Evolutionary conservation across 2,329 filamentous ascomycete species (phyloP), one percentile per base, ranked within the genome.

Genomic region (Thielaviopsis populi): DNA sequence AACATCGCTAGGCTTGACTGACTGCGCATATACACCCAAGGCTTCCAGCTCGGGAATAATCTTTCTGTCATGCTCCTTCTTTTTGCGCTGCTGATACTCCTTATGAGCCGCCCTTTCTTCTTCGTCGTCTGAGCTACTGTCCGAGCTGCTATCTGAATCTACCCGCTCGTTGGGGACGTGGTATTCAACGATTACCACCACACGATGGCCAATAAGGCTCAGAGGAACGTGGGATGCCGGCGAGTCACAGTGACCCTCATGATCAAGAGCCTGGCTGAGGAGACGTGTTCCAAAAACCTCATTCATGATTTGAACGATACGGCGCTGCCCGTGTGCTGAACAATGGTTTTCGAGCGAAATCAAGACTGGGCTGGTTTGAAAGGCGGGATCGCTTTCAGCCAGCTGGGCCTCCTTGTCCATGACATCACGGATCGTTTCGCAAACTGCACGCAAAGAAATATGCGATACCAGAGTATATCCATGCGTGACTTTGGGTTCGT

Each of bases 281-380:
- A 88, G 75, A 0, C 83, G 79, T 62, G 84, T 72, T 1, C 80
- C 83, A 72, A 80, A 84, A 7, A 85, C 76, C 65, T 87, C 83
- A 60, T 73, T 76, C 83, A 88, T 86, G 70, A 88, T 87, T 24
- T 81, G 73, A 1, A 80, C 84, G 1, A 87, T 77, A 2, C 83
- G 79, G 63, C 75, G 73, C 70, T 88, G 85, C 0, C 85, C 84
- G 8, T 80, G 73, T 0, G 77, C 73, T 17, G 73, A 75, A 70
- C 85, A 88, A 71, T 88, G 85, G 68, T 87, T 88, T 69, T 88
- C 85, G 1, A 88, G 75, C 0, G 84, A 87, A 1, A 88, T 73
- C 58, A 88, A 70, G 65, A 87, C 80, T 0, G 85, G 84, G 0
- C 83, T 79, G 1, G 77, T 77, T 2, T 69, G 69, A 67, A 75